Evolutionary conservation across 192 early-diverging fungal species (phyloP).

Genomic region (Entophlyctis helioformis): DNA sequence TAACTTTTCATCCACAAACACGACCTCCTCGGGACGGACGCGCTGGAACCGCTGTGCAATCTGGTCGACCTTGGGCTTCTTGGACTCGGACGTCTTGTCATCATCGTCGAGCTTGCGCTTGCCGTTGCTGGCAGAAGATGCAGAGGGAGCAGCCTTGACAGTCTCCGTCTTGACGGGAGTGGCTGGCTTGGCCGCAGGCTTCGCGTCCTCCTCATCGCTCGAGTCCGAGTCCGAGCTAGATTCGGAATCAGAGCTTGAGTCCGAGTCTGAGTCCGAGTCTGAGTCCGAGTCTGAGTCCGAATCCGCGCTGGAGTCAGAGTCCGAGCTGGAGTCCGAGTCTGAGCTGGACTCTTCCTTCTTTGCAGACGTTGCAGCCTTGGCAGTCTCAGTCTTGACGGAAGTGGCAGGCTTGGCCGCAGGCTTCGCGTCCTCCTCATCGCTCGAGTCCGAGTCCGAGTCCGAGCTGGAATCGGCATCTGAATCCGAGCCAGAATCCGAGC

Average conservation of each 20-base stretch:
- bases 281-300: conserved; percentile 4
- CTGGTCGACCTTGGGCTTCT: conserved; percentile 1
- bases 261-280: too few species aligned
- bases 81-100: conserved; percentile 7
- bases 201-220: conserved; percentile 4
- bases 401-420: conserved; percentile 3
- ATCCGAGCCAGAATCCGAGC: too few species aligned
- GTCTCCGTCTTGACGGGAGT: conserved; percentile 3
- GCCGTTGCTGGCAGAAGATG: background rate
- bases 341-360: conserved; percentile 7
- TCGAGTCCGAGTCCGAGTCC: conserved; percentile 5
- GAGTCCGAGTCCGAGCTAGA: conserved; percentile 7
- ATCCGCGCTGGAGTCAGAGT: conserved; percentile 4
- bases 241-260: background rate
- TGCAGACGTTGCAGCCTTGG: background rate
- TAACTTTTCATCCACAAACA: conserved; percentile 63
- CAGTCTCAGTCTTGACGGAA: conserved; percentile 1
- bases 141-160: background rate
- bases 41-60: conserved; percentile 67
- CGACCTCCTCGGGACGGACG: conserved; percentile 68
- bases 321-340: background rate
- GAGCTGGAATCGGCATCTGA: conserved; percentile 2
- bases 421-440: conserved; percentile 14
- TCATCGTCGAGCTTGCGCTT: conserved; percentile 6
- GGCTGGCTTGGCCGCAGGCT: conserved; percentile 1